Conservation (phyloP, 1,284 basidiomycete species). For the Inonotus obliquus region DNA sequence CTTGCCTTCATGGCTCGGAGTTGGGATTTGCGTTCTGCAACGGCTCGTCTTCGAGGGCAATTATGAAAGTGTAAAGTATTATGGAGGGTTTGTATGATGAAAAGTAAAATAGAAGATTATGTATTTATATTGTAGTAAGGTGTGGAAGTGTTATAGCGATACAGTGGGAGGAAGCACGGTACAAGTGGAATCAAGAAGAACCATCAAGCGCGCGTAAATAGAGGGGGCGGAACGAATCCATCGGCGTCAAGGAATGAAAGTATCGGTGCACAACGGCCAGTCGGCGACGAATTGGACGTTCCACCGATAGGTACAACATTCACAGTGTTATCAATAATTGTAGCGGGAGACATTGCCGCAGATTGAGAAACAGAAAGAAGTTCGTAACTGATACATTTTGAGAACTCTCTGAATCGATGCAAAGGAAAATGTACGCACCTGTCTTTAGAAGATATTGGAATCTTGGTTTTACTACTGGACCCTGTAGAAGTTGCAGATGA, state of each 20-base stretch:
- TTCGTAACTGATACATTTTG: constrained; percentile 17
- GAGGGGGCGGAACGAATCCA: constrained; percentile 11
- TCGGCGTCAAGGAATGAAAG: not conserved
- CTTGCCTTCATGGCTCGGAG: constrained; percentile 14
- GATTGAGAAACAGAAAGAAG: not conserved
- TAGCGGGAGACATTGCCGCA: not conserved
- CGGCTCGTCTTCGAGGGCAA: constrained; percentile 8
- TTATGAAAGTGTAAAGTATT: not conserved
- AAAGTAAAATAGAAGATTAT: not conserved
- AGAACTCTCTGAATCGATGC: constrained; percentile 15
- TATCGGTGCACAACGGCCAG: constrained; percentile 10
- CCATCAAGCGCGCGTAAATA: constrained; percentile 14
- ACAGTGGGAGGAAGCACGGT: not conserved
- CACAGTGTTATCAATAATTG: not conserved
- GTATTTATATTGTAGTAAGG: not conserved
- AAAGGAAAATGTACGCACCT: constrained; percentile 10
- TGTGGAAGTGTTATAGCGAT: not conserved
- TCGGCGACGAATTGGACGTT: not conserved
- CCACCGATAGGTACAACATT: not conserved
- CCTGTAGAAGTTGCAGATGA: not conserved
- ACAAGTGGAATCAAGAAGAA: not conserved
- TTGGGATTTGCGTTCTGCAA: constrained; percentile 14
- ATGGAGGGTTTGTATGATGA: not conserved
- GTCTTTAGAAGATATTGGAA: constrained; percentile 7
- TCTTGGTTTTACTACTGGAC: constrained; percentile 6